Base-by-base conservation (phyloP, 78 protist species). In the Dictyostelium firmibasis region DNA sequence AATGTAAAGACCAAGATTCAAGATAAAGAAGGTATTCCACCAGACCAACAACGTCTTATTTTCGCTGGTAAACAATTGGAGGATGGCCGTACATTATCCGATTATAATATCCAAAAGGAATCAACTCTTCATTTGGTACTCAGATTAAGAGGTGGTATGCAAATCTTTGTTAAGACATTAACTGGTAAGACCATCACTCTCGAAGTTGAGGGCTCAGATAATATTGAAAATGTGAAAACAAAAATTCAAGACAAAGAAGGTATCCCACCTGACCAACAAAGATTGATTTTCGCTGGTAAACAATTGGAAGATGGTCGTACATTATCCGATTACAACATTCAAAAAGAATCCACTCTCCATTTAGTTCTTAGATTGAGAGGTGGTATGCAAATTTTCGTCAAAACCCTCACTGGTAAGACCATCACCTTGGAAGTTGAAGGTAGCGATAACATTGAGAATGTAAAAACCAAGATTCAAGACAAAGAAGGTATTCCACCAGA, bases 401-500 rank as follows among this genome's bases (percentile, higher is more conserved):
- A 98, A 97, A 98, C 99, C 64, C 92, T 98, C 1, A 98, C 99
- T 50, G 99, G 99, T 75, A 99, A 98, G 96, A 99, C 99, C 91
- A 98, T 98, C 97, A 97, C 99, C 4, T 97, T 99, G 20, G 99
- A 98, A 91, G 99, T 98, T 70, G 98, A 98, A 94, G 27, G 98
- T 6, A 67, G 96, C 23, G 99, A 99, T 96, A 97, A 98, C 57
- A 98, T 98, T 78, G 99, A 99, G 33, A 97, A 96, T 83, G 99
- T 99, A 57, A 99, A 99, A 98, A 88, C 97, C 36, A 98, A 98
- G 97, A 99, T 99, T 92, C 99, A 98, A 88, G 99, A 98, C 93
- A 98, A 99, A 96, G 99, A 98, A 91, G 99, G 99, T n/a, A 98
- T 99, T 38, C 99, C 99, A 83, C 99, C 99, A 8, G 99, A 99